Conservation (phyloP, 1,139 yeast species). For the Casaregolazyma lundiana region DNA sequence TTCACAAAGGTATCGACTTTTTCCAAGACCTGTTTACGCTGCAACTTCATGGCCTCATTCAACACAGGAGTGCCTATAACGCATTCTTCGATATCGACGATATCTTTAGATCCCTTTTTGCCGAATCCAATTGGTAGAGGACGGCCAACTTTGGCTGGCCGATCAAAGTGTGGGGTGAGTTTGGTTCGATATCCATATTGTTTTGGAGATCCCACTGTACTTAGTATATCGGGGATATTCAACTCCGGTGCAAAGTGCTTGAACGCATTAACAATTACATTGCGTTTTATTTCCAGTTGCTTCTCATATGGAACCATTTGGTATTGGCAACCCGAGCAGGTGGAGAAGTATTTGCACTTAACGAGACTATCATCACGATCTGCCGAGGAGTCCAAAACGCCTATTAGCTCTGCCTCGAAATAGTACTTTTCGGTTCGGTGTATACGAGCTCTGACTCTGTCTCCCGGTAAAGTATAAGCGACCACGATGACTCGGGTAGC, state of each 20-base stretch:
- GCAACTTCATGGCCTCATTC: constrained; percentile 69
- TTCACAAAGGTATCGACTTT: constrained; percentile 56
- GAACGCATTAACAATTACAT: constrained; percentile 79
- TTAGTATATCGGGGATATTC: constrained; percentile 53
- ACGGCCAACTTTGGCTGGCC: constrained; percentile 51
- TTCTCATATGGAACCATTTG: constrained; percentile 70
- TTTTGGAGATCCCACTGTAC: constrained; percentile 76
- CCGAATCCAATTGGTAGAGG: constrained; percentile 76
- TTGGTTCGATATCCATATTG: constrained; percentile 80
- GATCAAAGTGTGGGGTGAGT: constrained; percentile 89
- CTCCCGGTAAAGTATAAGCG: constrained; percentile 90
- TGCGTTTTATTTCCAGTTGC: constrained; percentile 67
- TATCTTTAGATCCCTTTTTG: constrained; percentile 63
- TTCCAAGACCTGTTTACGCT: constrained; percentile 51
- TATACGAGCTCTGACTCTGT: constrained; percentile 60
- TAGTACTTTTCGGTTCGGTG: constrained; percentile 74
- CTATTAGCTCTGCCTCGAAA: constrained; percentile 69
- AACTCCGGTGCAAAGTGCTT: constrained; percentile 60
- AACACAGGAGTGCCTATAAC: constrained; percentile 78
- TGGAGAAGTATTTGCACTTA: constrained; percentile 70
- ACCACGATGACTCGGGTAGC: constrained; percentile 45
- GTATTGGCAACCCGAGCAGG: constrained; percentile 90
- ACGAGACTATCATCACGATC: constrained; percentile 51
- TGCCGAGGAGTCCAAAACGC: constrained; percentile 44
- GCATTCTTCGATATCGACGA: constrained; percentile 94